phyloP scores from a whole-genome alignment of 1,284 basidiomycete species.

The Golubevia sp. region DNA sequence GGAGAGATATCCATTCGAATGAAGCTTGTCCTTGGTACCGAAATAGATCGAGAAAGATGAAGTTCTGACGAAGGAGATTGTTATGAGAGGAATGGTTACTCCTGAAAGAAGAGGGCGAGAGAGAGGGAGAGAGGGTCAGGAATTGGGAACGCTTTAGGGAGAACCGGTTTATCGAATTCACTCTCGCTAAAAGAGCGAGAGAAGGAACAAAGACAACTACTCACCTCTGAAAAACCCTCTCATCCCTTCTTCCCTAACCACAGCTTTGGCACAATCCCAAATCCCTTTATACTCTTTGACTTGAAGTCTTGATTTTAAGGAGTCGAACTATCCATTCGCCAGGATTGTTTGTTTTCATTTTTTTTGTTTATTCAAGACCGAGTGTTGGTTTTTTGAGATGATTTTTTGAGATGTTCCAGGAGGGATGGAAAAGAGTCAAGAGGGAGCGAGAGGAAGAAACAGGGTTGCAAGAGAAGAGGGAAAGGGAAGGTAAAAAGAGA shows the following conservation, averaged over 20 bases:
- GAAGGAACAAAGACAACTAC: neutral
- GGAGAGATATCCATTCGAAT: slow-evolving; percentile 36
- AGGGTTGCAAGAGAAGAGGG: neutral
- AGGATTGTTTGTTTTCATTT: too few species aligned
- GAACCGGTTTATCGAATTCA: too few species aligned
- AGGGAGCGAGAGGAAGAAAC: neutral
- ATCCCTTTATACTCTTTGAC: slow-evolving; percentile 55
- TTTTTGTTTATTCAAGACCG: too few species aligned
- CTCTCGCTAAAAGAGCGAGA: neutral
- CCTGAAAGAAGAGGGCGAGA: slow-evolving; percentile 8
- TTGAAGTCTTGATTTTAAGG: slow-evolving; percentile 51
- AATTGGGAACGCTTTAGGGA: neutral
- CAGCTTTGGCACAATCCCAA: slow-evolving; percentile 49
- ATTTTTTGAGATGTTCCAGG: too few species aligned
- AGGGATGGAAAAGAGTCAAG: too few species aligned
- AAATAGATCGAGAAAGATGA: slow-evolving; percentile 93
- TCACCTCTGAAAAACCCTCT: slow-evolving; percentile 87
- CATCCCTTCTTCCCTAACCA: slow-evolving; percentile 85
- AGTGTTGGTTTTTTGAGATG: too few species aligned
- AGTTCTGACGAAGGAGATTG: slow-evolving; percentile 92
- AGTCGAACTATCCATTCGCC: slow-evolving; percentile 51
- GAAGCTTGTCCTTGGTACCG: slow-evolving; percentile 80
- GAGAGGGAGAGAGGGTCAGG: neutral
- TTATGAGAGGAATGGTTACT: slow-evolving; percentile 85
- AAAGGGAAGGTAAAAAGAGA: neutral